Base-by-base conservation (phyloP, 2,329 filamentous ascomycete species). In the Cladophialophora yegresii region DNA sequence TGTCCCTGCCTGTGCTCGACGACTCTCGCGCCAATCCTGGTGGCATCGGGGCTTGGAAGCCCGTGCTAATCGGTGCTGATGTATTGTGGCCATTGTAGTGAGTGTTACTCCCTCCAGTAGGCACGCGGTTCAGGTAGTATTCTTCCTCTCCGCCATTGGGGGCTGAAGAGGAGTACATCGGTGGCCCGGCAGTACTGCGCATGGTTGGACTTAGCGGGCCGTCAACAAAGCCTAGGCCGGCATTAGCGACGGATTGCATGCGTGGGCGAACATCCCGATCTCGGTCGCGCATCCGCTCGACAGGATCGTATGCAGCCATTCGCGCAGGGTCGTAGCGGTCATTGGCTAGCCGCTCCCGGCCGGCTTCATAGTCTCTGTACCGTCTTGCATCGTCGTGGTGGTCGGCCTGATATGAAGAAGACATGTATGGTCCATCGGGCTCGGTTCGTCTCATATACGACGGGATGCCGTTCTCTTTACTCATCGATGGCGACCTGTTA, bases 311-410 rank as follows among this genome's bases (percentile, higher is more conserved):
- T 23, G 67, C 67, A 10, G 64, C 32, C 67, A 70, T 70, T 50
- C 68, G 61, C 26, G 68, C 66, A 4, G 68, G 62, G 43, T 70
- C 68, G 50, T 68, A 70, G 12, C 68, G 68, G 51, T 70, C 68
- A 32, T 63, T 67, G 9, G 66, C 62, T 13, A 67, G 60, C 32
- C 64, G 59, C 54, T 70, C 68, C 16, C 66, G 68, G 2, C 64
- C 62, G 20, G 53, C 54, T 55, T 70, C 68, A 28, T 67, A 70
- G 12, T 70, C 68, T 43, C 56, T 64, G 40, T 67, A 65, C 30
- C 68, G 53, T 58, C 65, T 61, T 6, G 60, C 54, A 45, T 66
- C 64, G 23, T 68, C 66, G 36, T 61, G 65, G 4, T 58, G 57
- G 36, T 68, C 67, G 45, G 64, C 45, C 23, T 65, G 62, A 33